Percentiles rank a stretch among this genome's conserved stretches.
Conservation (phyloP, 805 yeast species). For the Wickerhamiella sorbophila region DNA sequence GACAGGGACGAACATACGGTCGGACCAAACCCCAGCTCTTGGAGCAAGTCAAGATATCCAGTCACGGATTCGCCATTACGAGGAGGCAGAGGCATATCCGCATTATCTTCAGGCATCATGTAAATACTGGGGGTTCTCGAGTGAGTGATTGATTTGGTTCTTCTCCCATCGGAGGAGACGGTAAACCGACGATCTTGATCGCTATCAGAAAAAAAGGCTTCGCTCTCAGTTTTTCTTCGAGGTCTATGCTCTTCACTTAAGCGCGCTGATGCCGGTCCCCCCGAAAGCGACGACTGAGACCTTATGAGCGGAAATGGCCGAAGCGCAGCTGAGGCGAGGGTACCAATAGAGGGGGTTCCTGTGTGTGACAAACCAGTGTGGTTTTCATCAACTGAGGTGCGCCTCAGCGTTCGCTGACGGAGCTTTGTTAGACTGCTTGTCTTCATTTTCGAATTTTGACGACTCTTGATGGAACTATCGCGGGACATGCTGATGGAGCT, state of each 20-base stretch:
- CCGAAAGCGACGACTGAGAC: constrained; percentile 1
- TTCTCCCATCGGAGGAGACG: neutral
- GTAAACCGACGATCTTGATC: neutral
- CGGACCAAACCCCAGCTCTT: constrained; percentile 3
- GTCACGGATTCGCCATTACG: neutral
- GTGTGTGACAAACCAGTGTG: neutral
- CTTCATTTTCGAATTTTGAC: neutral
- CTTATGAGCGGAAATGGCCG: constrained; percentile 1
- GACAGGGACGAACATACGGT: neutral
- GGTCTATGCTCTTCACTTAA: neutral
- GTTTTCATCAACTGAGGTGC: neutral
- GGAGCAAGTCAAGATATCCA: neutral
- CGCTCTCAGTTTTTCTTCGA: constrained; percentile 1
- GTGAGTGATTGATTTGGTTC: neutral
- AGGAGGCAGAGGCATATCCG: constrained; percentile 1
- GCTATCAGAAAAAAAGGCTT: neutral
- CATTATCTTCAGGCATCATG: neutral
- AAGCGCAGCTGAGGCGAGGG: constrained; percentile 1
- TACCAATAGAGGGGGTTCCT: neutral
- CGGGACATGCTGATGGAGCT: neutral
- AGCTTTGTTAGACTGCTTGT: neutral
- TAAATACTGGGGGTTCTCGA: neutral
- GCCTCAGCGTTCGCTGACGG: neutral
- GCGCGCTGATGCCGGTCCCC: neutral
- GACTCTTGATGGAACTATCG: neutral